These are phyloP conservation scores for Mentha longifolia DNA, from an alignment of 257 asterid species.

Conservation along the genomic window DNA sequence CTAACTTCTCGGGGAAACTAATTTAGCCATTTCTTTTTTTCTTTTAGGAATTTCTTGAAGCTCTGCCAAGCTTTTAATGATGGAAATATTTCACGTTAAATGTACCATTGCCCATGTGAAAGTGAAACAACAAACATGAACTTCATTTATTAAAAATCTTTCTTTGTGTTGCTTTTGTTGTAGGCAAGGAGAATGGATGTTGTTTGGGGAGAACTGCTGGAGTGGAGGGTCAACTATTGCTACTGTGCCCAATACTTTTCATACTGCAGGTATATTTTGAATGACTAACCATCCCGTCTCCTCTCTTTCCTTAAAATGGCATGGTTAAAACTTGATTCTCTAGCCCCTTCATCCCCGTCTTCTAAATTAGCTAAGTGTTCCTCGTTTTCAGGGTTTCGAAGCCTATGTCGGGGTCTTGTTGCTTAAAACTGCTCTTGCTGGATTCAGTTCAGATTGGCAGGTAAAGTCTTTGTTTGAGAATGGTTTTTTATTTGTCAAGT, in stretches of 20 bases:
- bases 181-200: conserved; percentile 98
- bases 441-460: conserved; percentile 91
- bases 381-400: conserved; percentile 74
- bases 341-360: not conserved
- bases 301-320: not conserved
- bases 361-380: conserved; percentile 27
- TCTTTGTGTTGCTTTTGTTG: conserved; percentile 25
- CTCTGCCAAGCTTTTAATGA: conserved; percentile 18
- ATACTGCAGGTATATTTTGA: conserved; percentile 74
- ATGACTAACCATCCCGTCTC: not conserved
- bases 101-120: not conserved
- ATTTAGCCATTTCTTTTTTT: not conserved
- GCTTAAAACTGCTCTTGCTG: conserved; percentile 80
- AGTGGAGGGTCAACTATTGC: conserved; percentile 88
- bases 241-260: conserved; percentile 74
- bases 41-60: not conserved
- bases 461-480: conserved; percentile 36
- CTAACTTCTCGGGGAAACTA: conserved; percentile 4
- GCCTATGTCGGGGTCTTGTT: conserved; percentile 86
- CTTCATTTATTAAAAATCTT: not conserved
- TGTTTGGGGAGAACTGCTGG: conserved; percentile 99
- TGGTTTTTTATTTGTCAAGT: not conserved
- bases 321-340: not conserved
- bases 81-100: not conserved
- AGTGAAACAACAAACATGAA: not conserved